A percentile compares a stretch with the other conserved stretches of the same genome.
Conservation (phyloP, 2,329 filamentous ascomycete species). For the Colletotrichum nymphaeae region DNA sequence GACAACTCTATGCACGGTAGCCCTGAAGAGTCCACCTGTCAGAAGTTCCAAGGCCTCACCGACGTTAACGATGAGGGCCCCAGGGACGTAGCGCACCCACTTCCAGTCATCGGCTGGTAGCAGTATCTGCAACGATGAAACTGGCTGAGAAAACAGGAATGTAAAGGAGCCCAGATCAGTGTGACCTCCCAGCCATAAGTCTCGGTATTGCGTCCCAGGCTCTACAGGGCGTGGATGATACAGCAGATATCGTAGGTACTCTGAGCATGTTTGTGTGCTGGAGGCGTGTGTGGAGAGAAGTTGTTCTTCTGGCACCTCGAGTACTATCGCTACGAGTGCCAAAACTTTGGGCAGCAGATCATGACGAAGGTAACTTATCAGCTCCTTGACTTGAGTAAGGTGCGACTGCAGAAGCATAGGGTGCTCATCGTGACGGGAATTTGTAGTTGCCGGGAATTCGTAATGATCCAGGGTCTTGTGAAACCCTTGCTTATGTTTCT, state of each 20-base stretch:
- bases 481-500: background rate
- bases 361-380: background rate
- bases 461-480: background rate
- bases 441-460: background rate
- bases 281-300: background rate
- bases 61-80: conserved; percentile 57
- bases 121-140: conserved; percentile 62
- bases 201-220: background rate
- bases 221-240: background rate
- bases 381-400: background rate
- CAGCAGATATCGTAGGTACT: conserved; percentile 3
- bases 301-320: background rate
- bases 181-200: conserved; percentile 46
- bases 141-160: conserved; percentile 64
- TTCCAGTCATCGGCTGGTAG: conserved; percentile 51
- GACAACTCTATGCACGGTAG: conserved; percentile 46
- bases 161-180: conserved; percentile 64
- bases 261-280: background rate
- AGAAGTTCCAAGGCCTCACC: conserved; percentile 43
- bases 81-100: conserved; percentile 55
- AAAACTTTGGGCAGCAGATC: background rate
- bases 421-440: background rate
- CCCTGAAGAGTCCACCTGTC: conserved; percentile 43
- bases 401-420: background rate
- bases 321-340: background rate